phyloP scores from a whole-genome alignment of 75 land plant species.

The Cupressus sempervirens region DNA sequence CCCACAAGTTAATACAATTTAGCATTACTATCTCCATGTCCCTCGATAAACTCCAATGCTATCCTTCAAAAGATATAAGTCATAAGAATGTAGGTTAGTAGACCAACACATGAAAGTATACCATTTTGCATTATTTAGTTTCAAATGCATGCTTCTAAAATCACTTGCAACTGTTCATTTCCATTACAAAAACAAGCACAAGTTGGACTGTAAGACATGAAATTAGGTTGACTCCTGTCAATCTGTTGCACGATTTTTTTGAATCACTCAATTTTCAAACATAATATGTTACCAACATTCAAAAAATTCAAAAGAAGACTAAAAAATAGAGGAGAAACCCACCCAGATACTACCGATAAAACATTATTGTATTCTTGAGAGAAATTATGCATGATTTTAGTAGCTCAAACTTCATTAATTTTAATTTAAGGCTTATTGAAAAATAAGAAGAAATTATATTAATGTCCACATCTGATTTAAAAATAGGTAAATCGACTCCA shows the following conservation, averaged over 20 bases:
- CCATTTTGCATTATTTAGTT: not conserved
- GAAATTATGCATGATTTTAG: not conserved
- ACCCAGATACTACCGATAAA: not conserved
- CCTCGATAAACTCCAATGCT: conserved; percentile 72
- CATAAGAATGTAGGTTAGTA: not conserved
- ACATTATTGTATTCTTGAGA: not conserved
- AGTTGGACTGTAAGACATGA: not conserved
- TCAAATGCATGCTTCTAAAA: not conserved
- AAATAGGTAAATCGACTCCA: too few species aligned
- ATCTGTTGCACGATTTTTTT: not conserved
- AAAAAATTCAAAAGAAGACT: not conserved
- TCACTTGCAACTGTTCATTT: not conserved
- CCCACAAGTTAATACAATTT: conserved; percentile 76
- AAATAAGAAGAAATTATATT: not conserved
- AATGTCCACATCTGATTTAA: not conserved
- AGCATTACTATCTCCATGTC: conserved; percentile 93
- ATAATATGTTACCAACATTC: not conserved
- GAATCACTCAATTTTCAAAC: not conserved
- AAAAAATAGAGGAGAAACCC: not conserved
- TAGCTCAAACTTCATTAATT: not conserved
- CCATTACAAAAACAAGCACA: not conserved
- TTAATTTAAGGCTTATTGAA: not conserved
- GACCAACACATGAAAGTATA: not conserved
- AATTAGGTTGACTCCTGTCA: not conserved
- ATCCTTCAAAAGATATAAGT: conserved; percentile 18